phyloP scores from a whole-genome alignment of 2,329 filamentous ascomycete genomes.

The Penicillium crustosum region DNA sequence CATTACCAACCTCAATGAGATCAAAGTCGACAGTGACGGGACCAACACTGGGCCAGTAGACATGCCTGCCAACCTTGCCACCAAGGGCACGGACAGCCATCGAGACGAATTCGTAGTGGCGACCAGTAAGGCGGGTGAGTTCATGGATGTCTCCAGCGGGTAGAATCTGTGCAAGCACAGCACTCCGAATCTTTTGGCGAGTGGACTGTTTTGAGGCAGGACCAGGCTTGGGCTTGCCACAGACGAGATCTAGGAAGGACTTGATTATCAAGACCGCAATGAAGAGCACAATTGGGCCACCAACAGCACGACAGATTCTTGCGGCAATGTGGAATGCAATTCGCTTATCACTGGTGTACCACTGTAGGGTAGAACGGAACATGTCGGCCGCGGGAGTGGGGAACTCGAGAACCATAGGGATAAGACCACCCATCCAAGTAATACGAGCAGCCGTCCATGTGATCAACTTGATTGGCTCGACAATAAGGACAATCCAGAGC shows the following conservation, averaged over 20 bases:
- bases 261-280: conserved; percentile 14
- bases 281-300: conserved; percentile 18
- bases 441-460: conserved; percentile 46
- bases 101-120: conserved; percentile 58
- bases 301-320: conserved; percentile 18
- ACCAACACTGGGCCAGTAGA: conserved; percentile 60
- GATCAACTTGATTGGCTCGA: conserved; percentile 45
- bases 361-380: conserved; percentile 18
- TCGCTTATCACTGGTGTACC: conserved; percentile 18
- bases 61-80: conserved; percentile 51
- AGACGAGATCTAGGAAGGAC: conserved; percentile 15
- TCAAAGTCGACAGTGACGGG: conserved; percentile 57
- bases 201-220: conserved; percentile 17
- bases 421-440: conserved; percentile 43
- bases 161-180: conserved; percentile 36
- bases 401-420: conserved; percentile 20
- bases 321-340: conserved; percentile 22
- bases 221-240: conserved; percentile 20
- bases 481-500: conserved; percentile 45
- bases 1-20: conserved; percentile 56
- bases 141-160: conserved; percentile 49
- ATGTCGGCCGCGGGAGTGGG: conserved; percentile 12
- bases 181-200: conserved; percentile 19
- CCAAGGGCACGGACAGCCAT: conserved; percentile 53
- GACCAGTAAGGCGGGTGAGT: conserved; percentile 53